A percentile compares a stretch with the other conserved stretches of the same genome.
Conservation (phyloP, 2,329 filamentous ascomycete species). For the Didymellaceae sp. region DNA sequence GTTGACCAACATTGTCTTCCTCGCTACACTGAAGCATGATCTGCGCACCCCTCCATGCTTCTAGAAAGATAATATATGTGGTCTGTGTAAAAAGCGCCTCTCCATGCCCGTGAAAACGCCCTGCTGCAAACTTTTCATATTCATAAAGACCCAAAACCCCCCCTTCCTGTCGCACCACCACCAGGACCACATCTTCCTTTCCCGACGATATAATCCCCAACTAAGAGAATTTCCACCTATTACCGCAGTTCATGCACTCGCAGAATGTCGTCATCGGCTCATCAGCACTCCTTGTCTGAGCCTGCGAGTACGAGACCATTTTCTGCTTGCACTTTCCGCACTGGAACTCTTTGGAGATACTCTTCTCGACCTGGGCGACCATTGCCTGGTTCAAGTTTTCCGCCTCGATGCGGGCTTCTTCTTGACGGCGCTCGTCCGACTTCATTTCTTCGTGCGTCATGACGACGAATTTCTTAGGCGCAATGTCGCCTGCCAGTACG, state of each 20-base stretch:
- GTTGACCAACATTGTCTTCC: not conserved
- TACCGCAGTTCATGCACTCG: constrained; percentile 60
- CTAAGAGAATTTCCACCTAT: constrained; percentile 57
- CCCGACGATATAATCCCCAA: too few relatives aligned
- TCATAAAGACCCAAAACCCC: not conserved
- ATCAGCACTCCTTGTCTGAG: constrained; percentile 93
- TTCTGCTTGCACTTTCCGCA: constrained; percentile 93
- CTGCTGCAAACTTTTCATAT: constrained; percentile 19
- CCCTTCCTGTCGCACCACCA: not conserved
- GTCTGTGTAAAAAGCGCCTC: constrained; percentile 10
- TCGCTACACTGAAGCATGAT: not conserved
- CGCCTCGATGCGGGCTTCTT: constrained; percentile 77
- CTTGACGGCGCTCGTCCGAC: constrained; percentile 78
- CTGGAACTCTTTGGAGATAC: constrained; percentile 83
- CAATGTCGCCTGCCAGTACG: constrained; percentile 77
- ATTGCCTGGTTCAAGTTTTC: constrained; percentile 98
- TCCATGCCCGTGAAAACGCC: constrained; percentile 20
- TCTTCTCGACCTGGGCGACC: constrained; percentile 90
- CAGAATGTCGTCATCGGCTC: constrained; percentile 74
- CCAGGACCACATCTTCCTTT: not conserved
- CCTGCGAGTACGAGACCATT: constrained; percentile 94
- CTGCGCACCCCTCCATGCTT: not conserved
- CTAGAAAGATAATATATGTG: not conserved
- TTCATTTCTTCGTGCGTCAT: constrained; percentile 94
- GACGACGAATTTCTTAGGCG: constrained; percentile 74